Percentiles rank a stretch among this genome's conserved stretches.
Evolutionary conservation across 192 early-diverging fungal species (phyloP).

Genomic region (Rhizophlyctis rosea): DNA sequence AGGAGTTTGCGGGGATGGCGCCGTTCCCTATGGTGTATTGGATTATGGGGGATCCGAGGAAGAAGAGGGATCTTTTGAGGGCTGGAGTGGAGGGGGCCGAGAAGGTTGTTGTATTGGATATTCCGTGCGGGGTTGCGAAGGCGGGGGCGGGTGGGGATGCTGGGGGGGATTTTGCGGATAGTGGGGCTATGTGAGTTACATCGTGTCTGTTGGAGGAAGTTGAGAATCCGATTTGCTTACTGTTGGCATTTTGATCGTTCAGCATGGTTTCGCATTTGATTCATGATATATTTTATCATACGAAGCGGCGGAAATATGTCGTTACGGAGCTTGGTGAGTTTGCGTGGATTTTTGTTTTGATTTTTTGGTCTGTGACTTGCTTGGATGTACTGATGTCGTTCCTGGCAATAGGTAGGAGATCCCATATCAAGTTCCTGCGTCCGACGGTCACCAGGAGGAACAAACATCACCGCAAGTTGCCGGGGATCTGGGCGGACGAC

Average conservation of each 20-base stretch:
- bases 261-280: slow-evolving; percentile 67
- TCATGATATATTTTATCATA: slow-evolving; percentile 43
- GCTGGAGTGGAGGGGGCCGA: slow-evolving; percentile 29
- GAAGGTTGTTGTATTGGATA: slow-evolving; percentile 27
- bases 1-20: slow-evolving; percentile 27
- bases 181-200: slow-evolving; percentile 14
- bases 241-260: background rate
- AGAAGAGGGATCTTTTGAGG: slow-evolving; percentile 18
- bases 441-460: slow-evolving; percentile 30
- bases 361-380: too few relatives aligned
- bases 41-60: slow-evolving; percentile 41
- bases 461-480: slow-evolving; percentile 29
- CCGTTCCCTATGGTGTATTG: slow-evolving; percentile 38
- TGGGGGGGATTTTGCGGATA: slow-evolving; percentile 18
- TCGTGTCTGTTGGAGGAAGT: background rate
- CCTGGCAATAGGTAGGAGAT: slow-evolving; percentile 30
- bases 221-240: background rate
- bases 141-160: background rate
- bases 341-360: too few relatives aligned
- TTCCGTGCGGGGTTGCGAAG: too few relatives aligned
- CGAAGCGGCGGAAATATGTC: slow-evolving; percentile 23
- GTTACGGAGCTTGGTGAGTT: slow-evolving; percentile 24
- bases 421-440: slow-evolving; percentile 59
- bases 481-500: slow-evolving; percentile 28
- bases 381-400: background rate